phyloP scores from a whole-genome alignment of 768 basidiomycete species.

The Saitozyma sp. region DNA sequence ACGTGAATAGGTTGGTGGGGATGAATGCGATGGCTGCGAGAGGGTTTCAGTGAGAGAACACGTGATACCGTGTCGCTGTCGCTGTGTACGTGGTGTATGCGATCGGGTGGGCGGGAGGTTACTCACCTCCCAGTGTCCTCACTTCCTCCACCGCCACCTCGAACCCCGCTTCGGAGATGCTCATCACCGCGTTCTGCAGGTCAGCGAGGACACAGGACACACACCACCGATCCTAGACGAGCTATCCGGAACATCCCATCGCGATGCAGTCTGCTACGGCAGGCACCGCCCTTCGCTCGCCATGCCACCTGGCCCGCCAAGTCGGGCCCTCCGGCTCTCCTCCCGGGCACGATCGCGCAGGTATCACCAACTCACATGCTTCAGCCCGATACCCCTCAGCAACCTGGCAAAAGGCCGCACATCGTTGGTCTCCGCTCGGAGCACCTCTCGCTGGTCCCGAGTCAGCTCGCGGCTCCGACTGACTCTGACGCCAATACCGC shows the following conservation, averaged over 20 bases:
- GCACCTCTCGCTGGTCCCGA: slow-evolving; percentile 29
- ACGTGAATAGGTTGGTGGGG: slow-evolving; percentile 73
- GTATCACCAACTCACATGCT: slow-evolving; percentile 61
- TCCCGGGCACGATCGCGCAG: neutral
- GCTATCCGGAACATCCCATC: neutral
- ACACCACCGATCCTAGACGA: neutral
- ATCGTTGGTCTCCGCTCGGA: slow-evolving; percentile 58
- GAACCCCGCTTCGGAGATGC: slow-evolving; percentile 68
- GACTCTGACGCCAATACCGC: no score
- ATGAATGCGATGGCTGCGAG: slow-evolving; percentile 79
- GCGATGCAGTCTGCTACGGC: slow-evolving; percentile 8
- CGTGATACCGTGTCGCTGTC: neutral
- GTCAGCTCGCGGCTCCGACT: slow-evolving; percentile 2
- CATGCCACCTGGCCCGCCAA: no score
- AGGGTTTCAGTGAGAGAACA: neutral
- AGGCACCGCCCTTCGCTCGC: no score
- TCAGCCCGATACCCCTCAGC: slow-evolving; percentile 77
- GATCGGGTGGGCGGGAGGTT: slow-evolving; percentile 2
- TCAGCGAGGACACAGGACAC: slow-evolving; percentile 3
- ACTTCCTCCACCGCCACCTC: slow-evolving; percentile 83
- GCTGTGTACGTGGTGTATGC: neutral
- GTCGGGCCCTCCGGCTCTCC: no score
- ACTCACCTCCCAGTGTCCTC: slow-evolving; percentile 71
- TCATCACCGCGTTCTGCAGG: slow-evolving; percentile 65
- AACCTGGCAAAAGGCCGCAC: slow-evolving; percentile 76